Evolutionary conservation across 371 early-diverging fungal species (phyloP).

Genomic region (Funneliformis caledonium): DNA sequence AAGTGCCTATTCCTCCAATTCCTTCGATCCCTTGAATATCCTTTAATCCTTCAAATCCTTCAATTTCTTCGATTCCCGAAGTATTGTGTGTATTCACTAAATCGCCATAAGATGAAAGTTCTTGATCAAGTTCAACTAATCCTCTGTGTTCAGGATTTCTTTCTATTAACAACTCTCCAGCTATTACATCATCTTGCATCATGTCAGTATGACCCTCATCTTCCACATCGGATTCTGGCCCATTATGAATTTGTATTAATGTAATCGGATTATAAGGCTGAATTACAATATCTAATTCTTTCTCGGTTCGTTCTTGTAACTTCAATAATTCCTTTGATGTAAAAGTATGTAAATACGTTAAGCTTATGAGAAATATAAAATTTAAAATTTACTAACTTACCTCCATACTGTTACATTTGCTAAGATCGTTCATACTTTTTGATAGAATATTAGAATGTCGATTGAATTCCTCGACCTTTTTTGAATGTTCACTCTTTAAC

Average conservation of each 20-base stretch:
- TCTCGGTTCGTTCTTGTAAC: slow-evolving; percentile 49
- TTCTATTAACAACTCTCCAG: not conserved
- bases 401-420: not conserved
- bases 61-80: not conserved
- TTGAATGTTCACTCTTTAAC: not conserved
- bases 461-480: slow-evolving; percentile 21
- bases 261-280: not conserved
- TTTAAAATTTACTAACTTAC: not conserved
- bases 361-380: slow-evolving; percentile 46
- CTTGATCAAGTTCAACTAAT: slow-evolving; percentile 2
- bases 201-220: not conserved
- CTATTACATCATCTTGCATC: slow-evolving; percentile 10
- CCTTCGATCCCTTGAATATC: not conserved
- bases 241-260: not conserved
- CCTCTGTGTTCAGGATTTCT: not conserved
- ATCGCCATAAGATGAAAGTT: not conserved
- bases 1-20: not conserved
- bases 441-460: not conserved
- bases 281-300: slow-evolving; percentile 44
- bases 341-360: slow-evolving; percentile 52
- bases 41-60: not conserved
- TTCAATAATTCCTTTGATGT: slow-evolving; percentile 44
- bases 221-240: slow-evolving; percentile 4
- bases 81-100: not conserved
- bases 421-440: slow-evolving; percentile 17